phyloP scores from a whole-genome alignment of 345 rosid genomes.

The Citrus medica region DNA sequence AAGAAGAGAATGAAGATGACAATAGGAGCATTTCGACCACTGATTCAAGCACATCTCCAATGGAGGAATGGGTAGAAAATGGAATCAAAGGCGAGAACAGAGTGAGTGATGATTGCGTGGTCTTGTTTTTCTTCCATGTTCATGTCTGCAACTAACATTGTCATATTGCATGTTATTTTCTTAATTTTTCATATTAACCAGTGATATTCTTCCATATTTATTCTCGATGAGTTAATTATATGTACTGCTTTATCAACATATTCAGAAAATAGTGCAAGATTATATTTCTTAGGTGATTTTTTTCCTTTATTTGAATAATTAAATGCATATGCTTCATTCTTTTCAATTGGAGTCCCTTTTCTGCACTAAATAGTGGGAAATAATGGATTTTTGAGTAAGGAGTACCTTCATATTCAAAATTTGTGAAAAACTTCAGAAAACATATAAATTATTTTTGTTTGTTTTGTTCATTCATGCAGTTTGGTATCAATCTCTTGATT shows the following conservation, averaged over 20 bases:
- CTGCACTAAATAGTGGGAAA: background rate
- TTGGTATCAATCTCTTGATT: background rate
- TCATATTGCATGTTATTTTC: background rate
- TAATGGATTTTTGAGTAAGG: background rate
- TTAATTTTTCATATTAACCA: background rate
- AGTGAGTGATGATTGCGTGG: conserved; percentile 37
- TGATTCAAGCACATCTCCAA: conserved; percentile 38
- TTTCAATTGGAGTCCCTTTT: background rate
- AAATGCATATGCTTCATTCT: background rate
- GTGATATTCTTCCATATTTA: background rate
- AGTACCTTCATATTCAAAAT: background rate
- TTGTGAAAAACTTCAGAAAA: background rate
- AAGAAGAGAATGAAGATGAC: conserved; percentile 57
- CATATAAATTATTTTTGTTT: background rate
- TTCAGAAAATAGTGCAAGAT: background rate
- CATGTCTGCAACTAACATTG: background rate
- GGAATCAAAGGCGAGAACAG: conserved; percentile 33
- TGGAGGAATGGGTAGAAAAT: conserved; percentile 36
- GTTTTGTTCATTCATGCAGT: background rate
- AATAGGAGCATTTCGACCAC: conserved; percentile 42
- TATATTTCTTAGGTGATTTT: background rate
- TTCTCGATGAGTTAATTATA: background rate
- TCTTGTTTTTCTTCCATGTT: conserved; percentile 1
- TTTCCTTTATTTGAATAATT: background rate
- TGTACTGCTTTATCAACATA: background rate